Evolutionary conservation across 768 basidiomycete genomes (phyloP).

Genomic region (Lepiota venenata): DNA sequence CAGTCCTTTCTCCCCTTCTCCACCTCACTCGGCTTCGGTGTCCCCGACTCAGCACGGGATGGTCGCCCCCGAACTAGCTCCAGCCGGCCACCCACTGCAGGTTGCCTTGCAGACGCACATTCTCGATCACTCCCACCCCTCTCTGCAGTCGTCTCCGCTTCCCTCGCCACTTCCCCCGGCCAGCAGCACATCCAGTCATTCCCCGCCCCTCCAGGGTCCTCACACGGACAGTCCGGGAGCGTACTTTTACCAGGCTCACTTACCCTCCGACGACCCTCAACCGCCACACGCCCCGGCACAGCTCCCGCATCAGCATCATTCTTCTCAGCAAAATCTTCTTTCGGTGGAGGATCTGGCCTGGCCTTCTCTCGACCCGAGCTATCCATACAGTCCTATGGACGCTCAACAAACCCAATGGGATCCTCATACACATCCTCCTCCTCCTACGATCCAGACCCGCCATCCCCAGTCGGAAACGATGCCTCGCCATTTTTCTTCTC

Average conservation of each 20-base stretch:
- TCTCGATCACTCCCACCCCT: conserved; percentile 62
- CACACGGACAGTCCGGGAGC: conserved; percentile 35
- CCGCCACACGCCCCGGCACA: conserved; percentile 65
- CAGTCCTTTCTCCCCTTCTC: conserved; percentile 72
- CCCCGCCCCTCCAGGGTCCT: conserved; percentile 21
- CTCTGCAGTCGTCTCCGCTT: conserved; percentile 73
- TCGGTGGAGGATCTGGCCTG: conserved; percentile 50
- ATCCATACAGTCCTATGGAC: conserved; percentile 16
- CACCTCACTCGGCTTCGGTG: conserved; percentile 28
- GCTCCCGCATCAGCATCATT: conserved; percentile 68
- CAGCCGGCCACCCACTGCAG: conserved; percentile 53
- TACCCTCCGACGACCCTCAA: conserved; percentile 53
- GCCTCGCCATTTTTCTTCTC: conserved; percentile 73
- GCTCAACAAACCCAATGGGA: conserved; percentile 9
- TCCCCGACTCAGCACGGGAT: conserved; percentile 23
- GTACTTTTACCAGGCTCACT: conserved; percentile 55
- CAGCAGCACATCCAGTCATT: conserved; percentile 35
- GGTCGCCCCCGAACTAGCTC: conserved; percentile 24
- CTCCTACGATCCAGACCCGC: conserved; percentile 22
- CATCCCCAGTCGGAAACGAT: conserved; percentile 31
- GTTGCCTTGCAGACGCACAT: conserved; percentile 34
- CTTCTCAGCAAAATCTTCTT: conserved; percentile 48
- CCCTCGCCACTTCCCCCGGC: conserved; percentile 44
- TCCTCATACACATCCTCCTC: conserved; percentile 12
- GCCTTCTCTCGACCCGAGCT: conserved; percentile 35